Evolutionary conservation across 2,329 filamentous ascomycete genomes (phyloP), one percentile per base, ranked within the genome.

Genomic region (Beauveria sp.): DNA sequence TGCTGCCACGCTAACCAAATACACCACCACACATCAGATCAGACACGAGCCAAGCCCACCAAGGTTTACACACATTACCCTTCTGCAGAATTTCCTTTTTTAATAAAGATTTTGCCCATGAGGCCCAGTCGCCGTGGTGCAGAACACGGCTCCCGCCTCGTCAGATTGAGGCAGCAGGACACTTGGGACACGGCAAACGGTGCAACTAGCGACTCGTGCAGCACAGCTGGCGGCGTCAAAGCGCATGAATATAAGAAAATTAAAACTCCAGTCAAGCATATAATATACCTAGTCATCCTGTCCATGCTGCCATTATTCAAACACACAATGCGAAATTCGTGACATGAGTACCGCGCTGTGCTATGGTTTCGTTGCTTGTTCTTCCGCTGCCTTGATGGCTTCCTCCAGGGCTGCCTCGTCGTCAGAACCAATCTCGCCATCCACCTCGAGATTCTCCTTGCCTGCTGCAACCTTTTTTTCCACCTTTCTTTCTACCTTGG

Each of bases 341-440:
- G n/a, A 56, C 42, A 56, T 34, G 18, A 56, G 40, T 18, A 31
- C 26, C 26, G n/a, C 8, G 40, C 42, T 45, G 34, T 38, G 28
- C 28, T 34, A 56, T 38, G 58, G 49, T 42, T 57, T 63, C 5
- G 31, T 53, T 7, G 46, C 43, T 22, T 62, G 61, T 53, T 72
- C 67, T 51, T 74, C 72, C 5, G 73, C 70, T 31, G 71, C 53
- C 51, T 65, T 70, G 46, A 76, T 63, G 12, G 72, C 74, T 63
- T 75, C 74, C 45, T 73, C 72, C 3, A 76, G 63, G 14, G 73
- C 74, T 43, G 72, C 74, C 58, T 76, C 74, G 28, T 75, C 74
- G 49, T 75, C 73, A 3, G 73, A 70, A 34, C 67, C 70, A n/a
- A 69, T 68, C 7, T 74, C 72, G 34, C 68, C 71, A 22, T 64